These are phyloP conservation scores for Achaetomium macrosporum DNA, from an alignment of 2,329 filamentous ascomycete species.

Conservation along the genomic window DNA sequence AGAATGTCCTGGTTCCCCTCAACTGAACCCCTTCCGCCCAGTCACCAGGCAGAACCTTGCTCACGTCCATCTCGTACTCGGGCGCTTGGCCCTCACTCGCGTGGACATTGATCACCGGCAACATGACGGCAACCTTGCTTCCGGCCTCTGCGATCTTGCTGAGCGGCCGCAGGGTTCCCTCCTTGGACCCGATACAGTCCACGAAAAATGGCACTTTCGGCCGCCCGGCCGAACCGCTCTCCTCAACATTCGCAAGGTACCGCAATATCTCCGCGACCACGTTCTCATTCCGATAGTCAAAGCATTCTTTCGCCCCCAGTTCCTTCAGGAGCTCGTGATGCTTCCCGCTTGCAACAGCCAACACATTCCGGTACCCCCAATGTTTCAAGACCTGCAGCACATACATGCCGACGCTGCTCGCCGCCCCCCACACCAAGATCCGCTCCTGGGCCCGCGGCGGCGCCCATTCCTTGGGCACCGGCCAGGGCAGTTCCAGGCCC, in stretches of 20 bases:
- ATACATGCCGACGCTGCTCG: constrained; percentile 47
- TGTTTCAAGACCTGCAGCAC: constrained; percentile 45
- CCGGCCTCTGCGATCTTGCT: constrained; percentile 44
- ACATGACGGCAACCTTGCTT: constrained; percentile 49
- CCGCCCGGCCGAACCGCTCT: neutral
- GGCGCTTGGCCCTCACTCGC: constrained; percentile 43
- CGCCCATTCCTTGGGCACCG: constrained; percentile 31
- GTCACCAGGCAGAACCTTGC: constrained; percentile 31
- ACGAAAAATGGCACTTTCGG: constrained; percentile 40
- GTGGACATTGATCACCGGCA: constrained; percentile 54
- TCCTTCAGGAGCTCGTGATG: constrained; percentile 40
- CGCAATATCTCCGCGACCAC: constrained; percentile 34
- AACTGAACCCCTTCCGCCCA: constrained; percentile 50
- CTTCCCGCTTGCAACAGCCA: constrained; percentile 41
- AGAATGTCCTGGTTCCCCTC: constrained; percentile 51
- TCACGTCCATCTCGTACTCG: constrained; percentile 49
- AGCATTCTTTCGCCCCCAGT: constrained; percentile 41
- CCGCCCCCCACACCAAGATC: constrained; percentile 48
- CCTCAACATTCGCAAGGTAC: constrained; percentile 14
- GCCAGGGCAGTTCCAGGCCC: constrained; percentile 51
- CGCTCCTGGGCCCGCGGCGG: constrained; percentile 27
- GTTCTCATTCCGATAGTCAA: constrained; percentile 40
- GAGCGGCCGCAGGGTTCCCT: constrained; percentile 43
- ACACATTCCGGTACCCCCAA: constrained; percentile 47
- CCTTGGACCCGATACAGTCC: constrained; percentile 50